Evolutionary conservation across 345 rosid genomes (phyloP), one percentile per base, ranked within the genome.

Genomic region (Pugionium dolabratum): DNA sequence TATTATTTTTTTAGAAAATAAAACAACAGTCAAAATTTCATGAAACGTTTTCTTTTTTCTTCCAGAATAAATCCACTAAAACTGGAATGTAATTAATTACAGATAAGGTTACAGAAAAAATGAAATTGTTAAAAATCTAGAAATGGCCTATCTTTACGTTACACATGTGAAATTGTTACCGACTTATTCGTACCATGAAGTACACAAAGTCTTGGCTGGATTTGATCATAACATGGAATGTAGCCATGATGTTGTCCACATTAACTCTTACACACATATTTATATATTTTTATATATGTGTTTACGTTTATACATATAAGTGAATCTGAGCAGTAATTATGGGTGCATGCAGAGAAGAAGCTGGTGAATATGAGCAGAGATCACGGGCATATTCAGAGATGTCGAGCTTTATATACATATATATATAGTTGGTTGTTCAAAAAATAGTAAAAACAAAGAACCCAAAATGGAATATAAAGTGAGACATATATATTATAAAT

Each of bases 381-480:
- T 45, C 33, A 54, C 28, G 70, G 59, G 51, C 30, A 54, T 40
- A 72, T 64, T 56, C 65, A 63, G 8, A 48, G 30, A 28, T 30
- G 18, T 18, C 18, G 18, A 18, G 18, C 18, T 18, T 18, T 18
- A 18, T 18, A 18, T 18, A 18, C 0, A 18, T 18, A 18, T 18
- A 18, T 18, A 18, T 18, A 18, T 18, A 18, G 18, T 52, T 44
- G 18, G 34, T 50, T 26, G 36, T 50, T 9, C 34, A 7, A 39
- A 26, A 45, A 7, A 42, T 44, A 46, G 63, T 37, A 54, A 46
- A 36, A 53, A 35, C 8, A 4, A 59, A 62, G 48, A 61, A 70
- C 34, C 68, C 74, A 62, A 70, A 45, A 44, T 70, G 52, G 75
- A 62, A 54, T 70, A 37, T 7, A 18, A 18, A 18, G 18, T 1